These are phyloP conservation scores for Phytopythium boreale DNA, from an alignment of 352 stramenopile species.

Conservation along the genomic window DNA sequence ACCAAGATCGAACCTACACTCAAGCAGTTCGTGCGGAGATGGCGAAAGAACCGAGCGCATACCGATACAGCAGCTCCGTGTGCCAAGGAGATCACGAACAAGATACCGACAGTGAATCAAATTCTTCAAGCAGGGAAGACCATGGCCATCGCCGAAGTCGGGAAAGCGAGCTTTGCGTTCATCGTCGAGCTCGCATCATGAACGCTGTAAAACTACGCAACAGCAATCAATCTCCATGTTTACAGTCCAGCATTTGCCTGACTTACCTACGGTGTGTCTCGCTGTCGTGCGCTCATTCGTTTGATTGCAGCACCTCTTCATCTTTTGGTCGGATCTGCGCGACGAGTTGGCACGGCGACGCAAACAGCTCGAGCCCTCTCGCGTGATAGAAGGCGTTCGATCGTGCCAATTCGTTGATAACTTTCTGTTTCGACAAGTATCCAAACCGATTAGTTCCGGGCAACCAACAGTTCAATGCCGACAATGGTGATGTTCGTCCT, in stretches of 20 bases:
- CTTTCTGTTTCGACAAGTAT: conserved; percentile 38
- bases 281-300: background rate
- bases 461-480: background rate
- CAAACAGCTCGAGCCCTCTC: conserved; percentile 72
- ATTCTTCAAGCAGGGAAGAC: conserved; percentile 24
- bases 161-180: conserved; percentile 16
- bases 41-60: background rate
- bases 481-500: background rate
- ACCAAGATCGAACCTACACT: conserved; percentile 20
- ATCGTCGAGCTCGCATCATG: conserved; percentile 5
- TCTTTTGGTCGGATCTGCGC: conserved; percentile 28
- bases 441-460: no score
- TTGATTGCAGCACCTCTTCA: background rate
- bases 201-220: background rate
- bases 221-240: background rate
- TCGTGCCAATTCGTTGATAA: conserved; percentile 64
- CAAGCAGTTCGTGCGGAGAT: conserved; percentile 15
- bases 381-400: conserved; percentile 77
- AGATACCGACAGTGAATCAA: conserved; percentile 30
- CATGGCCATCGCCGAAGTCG: conserved; percentile 19
- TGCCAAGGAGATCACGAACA: background rate
- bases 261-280: background rate
- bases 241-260: background rate
- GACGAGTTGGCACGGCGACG: conserved; percentile 44
- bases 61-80: background rate